These are phyloP conservation scores for Leccinum subgranulosum DNA, from an alignment of 768 basidiomycete species.

Conservation along the genomic window DNA sequence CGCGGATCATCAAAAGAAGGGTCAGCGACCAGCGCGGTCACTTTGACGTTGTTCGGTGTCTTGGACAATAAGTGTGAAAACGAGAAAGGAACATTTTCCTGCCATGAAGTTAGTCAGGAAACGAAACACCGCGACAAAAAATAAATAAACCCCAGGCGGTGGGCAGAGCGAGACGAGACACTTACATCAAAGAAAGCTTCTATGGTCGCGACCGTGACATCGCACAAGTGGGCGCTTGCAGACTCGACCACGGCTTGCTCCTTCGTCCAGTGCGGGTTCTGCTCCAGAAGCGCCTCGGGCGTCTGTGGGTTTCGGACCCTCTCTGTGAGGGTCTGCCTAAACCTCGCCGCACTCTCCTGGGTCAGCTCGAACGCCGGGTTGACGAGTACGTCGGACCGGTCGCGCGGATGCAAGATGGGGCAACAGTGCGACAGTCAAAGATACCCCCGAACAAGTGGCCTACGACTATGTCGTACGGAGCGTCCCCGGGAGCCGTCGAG, in stretches of 20 bases:
- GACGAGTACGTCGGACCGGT: constrained; percentile 9
- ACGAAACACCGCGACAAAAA: no score
- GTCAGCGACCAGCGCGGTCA: constrained; percentile 13
- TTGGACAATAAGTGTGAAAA: constrained; percentile 4
- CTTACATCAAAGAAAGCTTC: constrained; percentile 16
- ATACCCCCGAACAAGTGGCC: constrained; percentile 20
- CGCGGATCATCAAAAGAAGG: neutral
- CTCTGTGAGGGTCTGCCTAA: neutral
- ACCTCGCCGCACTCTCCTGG: neutral
- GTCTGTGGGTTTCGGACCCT: neutral
- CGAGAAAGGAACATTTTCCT: constrained; percentile 24
- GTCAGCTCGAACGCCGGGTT: constrained; percentile 11
- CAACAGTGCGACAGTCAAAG: constrained; percentile 12
- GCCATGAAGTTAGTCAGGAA: no score
- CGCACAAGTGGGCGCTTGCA: neutral
- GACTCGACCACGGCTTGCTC: constrained; percentile 2
- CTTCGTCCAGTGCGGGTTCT: neutral
- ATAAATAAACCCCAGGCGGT: no score
- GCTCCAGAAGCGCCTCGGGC: neutral
- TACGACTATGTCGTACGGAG: constrained; percentile 14
- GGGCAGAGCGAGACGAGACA: neutral
- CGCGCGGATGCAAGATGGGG: constrained; percentile 11
- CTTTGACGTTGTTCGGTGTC: constrained; percentile 5
- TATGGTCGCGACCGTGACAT: neutral
- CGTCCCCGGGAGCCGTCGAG: neutral